Evolutionary conservation across 1,284 basidiomycete genomes (phyloP).

Genomic region (Cutaneotrichosporon sp.): DNA sequence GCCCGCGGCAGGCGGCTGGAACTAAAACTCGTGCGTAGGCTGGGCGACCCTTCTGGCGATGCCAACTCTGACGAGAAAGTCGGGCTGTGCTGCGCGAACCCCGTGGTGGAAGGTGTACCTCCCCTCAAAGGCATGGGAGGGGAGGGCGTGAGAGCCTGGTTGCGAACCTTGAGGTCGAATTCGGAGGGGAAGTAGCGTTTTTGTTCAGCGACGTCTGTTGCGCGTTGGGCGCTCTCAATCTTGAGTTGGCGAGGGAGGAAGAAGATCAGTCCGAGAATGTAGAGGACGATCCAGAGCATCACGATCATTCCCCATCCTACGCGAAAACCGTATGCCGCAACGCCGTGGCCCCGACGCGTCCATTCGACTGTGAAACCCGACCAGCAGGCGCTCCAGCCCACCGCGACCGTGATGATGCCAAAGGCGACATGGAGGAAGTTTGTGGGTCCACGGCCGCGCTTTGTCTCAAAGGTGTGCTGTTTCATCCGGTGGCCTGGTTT

Average conservation of each 20-base stretch:
- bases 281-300: slow-evolving; percentile 18
- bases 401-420: slow-evolving; percentile 32
- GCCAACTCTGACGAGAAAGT: background rate
- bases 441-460: slow-evolving; percentile 35
- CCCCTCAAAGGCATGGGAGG: slow-evolving; percentile 14
- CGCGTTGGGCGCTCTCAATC: slow-evolving; percentile 19
- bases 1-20: background rate
- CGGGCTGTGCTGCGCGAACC: background rate
- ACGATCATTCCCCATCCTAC: slow-evolving; percentile 41
- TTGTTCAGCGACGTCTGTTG: slow-evolving; percentile 10
- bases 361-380: slow-evolving; percentile 37
- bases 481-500: slow-evolving; percentile 16
- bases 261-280: slow-evolving; percentile 32
- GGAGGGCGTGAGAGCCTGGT: slow-evolving; percentile 11
- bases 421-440: slow-evolving; percentile 41
- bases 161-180: slow-evolving; percentile 10
- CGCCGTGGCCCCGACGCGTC: slow-evolving; percentile 29
- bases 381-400: slow-evolving; percentile 41
- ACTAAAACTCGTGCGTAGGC: slow-evolving; percentile 4
- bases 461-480: slow-evolving; percentile 23
- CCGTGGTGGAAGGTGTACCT: background rate
- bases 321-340: slow-evolving; percentile 29
- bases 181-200: slow-evolving; percentile 17
- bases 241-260: slow-evolving; percentile 28
- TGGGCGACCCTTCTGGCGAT: background rate